Percentiles rank a stretch among this genome's conserved stretches.
These are phyloP conservation scores for Cucurbita ficifolia DNA, from an alignment of 306 rosid species.

Conservation along the genomic window DNA sequence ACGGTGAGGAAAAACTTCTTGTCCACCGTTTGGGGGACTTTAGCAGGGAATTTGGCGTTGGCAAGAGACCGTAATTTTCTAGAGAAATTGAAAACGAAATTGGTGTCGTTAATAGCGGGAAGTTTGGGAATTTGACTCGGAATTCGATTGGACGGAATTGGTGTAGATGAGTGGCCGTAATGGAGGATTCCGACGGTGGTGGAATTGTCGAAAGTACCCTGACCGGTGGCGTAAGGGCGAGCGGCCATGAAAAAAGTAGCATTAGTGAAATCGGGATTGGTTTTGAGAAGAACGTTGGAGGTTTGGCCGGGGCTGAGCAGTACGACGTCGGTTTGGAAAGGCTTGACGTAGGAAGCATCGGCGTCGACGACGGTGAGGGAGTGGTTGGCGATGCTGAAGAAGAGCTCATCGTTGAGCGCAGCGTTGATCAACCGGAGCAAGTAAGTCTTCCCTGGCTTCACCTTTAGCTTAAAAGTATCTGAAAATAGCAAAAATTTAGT, in stretches of 20 bases:
- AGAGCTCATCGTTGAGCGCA: constrained; percentile 83
- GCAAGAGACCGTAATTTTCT: constrained; percentile 37
- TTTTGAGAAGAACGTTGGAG: constrained; percentile 43
- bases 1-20: constrained; percentile 43
- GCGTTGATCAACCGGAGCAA: constrained; percentile 65
- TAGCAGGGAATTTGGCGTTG: constrained; percentile 38
- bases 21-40: constrained; percentile 47
- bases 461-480: constrained; percentile 60
- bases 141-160: background rate
- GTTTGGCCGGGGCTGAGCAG: constrained; percentile 70
- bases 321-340: constrained; percentile 34
- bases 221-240: constrained; percentile 49
- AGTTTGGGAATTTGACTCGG: constrained; percentile 36
- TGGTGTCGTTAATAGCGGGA: constrained; percentile 58
- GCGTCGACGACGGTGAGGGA: constrained; percentile 53
- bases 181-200: constrained; percentile 49
- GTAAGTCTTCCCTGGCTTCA: constrained; percentile 65
- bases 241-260: constrained; percentile 52
- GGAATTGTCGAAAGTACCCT: constrained; percentile 55
- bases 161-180: constrained; percentile 21
- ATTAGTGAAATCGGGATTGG: constrained; percentile 34
- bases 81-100: constrained; percentile 35
- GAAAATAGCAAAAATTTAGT: too few relatives aligned
- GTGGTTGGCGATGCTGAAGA: constrained; percentile 66
- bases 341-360: constrained; percentile 61